phyloP scores from a whole-genome alignment of 352 stramenopile genomes.

The Pythium grandisporangium region DNA sequence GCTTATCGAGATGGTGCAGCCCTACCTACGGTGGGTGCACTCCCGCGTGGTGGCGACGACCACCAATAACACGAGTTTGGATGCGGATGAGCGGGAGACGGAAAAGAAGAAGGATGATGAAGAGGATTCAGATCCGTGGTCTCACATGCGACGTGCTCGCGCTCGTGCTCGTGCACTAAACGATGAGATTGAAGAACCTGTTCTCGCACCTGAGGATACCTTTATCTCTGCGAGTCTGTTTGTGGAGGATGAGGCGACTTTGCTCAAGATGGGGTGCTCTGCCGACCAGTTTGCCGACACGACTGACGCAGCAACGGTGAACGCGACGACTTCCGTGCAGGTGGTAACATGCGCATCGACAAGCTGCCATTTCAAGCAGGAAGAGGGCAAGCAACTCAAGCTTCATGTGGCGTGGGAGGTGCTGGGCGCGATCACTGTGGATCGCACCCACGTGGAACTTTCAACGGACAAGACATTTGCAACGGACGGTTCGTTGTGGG shows the following conservation, averaged over 20 bases:
- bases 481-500: constrained; percentile 14
- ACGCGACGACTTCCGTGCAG: too few species aligned
- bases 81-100: too few species aligned
- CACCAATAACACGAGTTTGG: background rate
- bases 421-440: constrained; percentile 61
- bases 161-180: too few species aligned
- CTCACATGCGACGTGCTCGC: too few species aligned
- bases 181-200: too few species aligned
- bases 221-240: constrained; percentile 47
- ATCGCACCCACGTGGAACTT: constrained; percentile 64
- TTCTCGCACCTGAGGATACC: constrained; percentile 5
- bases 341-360: constrained; percentile 39
- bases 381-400: constrained; percentile 22
- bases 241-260: constrained; percentile 17
- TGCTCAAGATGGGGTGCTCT: too few species aligned
- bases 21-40: constrained; percentile 85
- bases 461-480: constrained; percentile 42
- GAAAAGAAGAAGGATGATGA: background rate
- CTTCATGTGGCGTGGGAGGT: constrained; percentile 74
- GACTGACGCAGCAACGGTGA: too few species aligned
- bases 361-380: constrained; percentile 20
- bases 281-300: too few species aligned
- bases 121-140: too few species aligned
- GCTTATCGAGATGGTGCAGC: constrained; percentile 93
- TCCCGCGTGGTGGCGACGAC: constrained; percentile 2